These are phyloP conservation scores for Saccharomycopsis vini DNA, from an alignment of 805 yeast genomes.

Conservation along the genomic window DNA sequence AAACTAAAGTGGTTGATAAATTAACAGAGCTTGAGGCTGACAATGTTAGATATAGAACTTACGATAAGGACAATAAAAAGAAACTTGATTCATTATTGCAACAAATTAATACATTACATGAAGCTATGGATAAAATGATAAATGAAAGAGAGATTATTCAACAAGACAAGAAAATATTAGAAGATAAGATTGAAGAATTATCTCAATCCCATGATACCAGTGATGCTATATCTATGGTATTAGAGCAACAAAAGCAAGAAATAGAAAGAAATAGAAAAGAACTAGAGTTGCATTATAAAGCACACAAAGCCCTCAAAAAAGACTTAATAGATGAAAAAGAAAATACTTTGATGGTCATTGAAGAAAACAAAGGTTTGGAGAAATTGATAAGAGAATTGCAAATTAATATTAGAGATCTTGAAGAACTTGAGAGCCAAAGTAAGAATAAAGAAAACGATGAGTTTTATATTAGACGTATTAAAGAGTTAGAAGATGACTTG, in stretches of 20 bases:
- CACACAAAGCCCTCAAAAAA: slow-evolving; percentile 25
- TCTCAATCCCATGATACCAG: slow-evolving; percentile 24
- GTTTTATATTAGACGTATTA: slow-evolving; percentile 49
- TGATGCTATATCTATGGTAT: slow-evolving; percentile 24
- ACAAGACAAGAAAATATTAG: slow-evolving; percentile 39
- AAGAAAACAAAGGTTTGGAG: slow-evolving; percentile 59
- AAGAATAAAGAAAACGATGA: slow-evolving; percentile 41
- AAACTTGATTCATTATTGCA: slow-evolving; percentile 36
- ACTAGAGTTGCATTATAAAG: slow-evolving; percentile 28
- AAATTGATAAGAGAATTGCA: slow-evolving; percentile 46
- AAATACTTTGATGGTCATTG: slow-evolving; percentile 46
- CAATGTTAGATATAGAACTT: slow-evolving; percentile 33
- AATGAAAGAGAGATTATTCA: slow-evolving; percentile 55
- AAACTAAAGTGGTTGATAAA: slow-evolving; percentile 33
- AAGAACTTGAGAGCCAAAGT: slow-evolving; percentile 39
- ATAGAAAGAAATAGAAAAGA: slow-evolving; percentile 27
- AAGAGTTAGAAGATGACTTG: slow-evolving; percentile 42
- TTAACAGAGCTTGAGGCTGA: slow-evolving; percentile 34
- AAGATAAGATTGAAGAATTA: slow-evolving; percentile 34
- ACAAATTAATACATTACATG: slow-evolving; percentile 49
- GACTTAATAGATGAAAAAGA: slow-evolving; percentile 35
- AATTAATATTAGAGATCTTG: slow-evolving; percentile 35
- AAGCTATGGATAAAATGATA: slow-evolving; percentile 50
- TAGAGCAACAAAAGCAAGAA: slow-evolving; percentile 26
- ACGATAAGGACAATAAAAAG: slow-evolving; percentile 38